A percentile compares a stretch with the other conserved stretches of the same genome.
Evolutionary conservation across 331 rosid species (phyloP).

Genomic region (Arachis monticola): DNA sequence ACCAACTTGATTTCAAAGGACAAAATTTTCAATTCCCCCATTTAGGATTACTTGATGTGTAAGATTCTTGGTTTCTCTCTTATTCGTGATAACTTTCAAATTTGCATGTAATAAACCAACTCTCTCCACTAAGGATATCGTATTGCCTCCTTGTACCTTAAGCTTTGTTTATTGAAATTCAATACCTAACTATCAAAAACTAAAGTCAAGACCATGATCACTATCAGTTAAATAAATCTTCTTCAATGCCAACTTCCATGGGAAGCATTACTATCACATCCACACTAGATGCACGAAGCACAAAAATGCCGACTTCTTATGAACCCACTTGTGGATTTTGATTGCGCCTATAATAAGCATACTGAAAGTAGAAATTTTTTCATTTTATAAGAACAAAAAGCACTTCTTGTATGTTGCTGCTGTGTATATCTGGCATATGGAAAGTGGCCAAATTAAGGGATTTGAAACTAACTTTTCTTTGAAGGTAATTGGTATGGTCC

Average conservation of each 20-base stretch:
- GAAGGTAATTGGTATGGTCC: not conserved
- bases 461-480: not conserved
- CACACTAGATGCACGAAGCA: too few relatives aligned
- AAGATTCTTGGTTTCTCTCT: not conserved
- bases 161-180: too few relatives aligned
- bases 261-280: too few relatives aligned
- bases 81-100: too few relatives aligned
- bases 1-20: conserved; percentile 37
- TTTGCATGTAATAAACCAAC: not conserved
- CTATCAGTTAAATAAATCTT: too few relatives aligned
- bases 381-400: not conserved
- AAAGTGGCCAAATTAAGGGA: not conserved
- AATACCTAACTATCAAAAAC: too few relatives aligned
- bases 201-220: too few relatives aligned
- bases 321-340: too few relatives aligned
- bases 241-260: too few relatives aligned
- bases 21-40: conserved; percentile 43
- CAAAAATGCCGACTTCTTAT: too few relatives aligned
- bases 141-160: too few relatives aligned
- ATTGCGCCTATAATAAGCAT: too few relatives aligned
- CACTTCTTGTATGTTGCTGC: not conserved
- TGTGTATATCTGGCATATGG: not conserved
- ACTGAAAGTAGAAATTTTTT: not conserved
- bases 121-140: not conserved
- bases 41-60: conserved; percentile 23